Evolutionary conservation across 768 basidiomycete species (phyloP), one percentile per base, ranked within the genome.

Genomic region (Ramaria sp.): DNA sequence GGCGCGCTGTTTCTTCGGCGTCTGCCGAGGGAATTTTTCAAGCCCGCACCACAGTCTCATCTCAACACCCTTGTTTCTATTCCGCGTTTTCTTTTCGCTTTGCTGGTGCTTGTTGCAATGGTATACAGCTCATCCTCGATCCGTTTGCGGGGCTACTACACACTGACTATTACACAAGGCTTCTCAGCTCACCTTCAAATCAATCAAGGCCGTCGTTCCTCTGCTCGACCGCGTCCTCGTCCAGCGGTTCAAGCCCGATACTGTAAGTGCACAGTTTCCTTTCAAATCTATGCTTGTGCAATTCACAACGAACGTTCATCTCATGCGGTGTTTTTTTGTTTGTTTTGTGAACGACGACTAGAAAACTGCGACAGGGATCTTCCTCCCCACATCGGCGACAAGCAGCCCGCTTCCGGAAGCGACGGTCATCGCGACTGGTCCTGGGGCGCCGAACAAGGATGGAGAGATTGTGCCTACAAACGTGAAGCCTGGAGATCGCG

Each of bases 291-390:
- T n/a, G n/a, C n/a, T n/a, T n/a, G n/a, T n/a, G n/a, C n/a, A n/a
- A n/a, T n/a, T n/a, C n/a, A n/a, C n/a, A n/a, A n/a, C n/a, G n/a
- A n/a, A n/a, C n/a, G n/a, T n/a, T n/a, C n/a, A n/a, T n/a, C n/a
- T n/a, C n/a, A n/a, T n/a, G n/a, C n/a, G n/a, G n/a, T n/a, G n/a
- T n/a, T n/a, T n/a, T n/a, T n/a, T n/a, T n/a, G n/a, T n/a, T n/a
- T n/a, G n/a, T n/a, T n/a, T n/a, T n/a, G n/a, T n/a, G n/a, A n/a
- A n/a, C n/a, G n/a, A n/a, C n/a, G n/a, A n/a, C n/a, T 61, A 97
- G 94, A 96, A 98, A 94, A 99, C 95, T n/a, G 87, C 96, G 3
- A 71, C 86, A 22, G 96, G 96, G 34, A 83, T 99, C 66, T 93
- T 93, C 80, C 77, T 99, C 44, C 96, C 96, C n/a, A 79, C 87